These are phyloP conservation scores for Penicillium goetzii DNA, from an alignment of 495 filamentous ascomycete species.

Conservation along the genomic window DNA sequence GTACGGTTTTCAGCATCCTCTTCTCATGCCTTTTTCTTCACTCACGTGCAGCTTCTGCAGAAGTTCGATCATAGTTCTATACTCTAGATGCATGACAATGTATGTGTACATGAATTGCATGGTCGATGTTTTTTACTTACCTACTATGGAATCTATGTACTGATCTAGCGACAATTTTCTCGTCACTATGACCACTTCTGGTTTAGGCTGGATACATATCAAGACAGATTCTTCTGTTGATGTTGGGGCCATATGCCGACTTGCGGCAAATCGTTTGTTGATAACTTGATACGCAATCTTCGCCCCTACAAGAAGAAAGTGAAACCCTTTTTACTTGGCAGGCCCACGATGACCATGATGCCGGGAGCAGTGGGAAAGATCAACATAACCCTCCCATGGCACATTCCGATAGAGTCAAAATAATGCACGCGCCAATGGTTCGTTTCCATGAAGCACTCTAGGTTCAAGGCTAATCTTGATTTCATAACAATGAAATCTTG, in stretches of 20 bases:
- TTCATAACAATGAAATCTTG: not conserved
- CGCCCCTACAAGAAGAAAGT: not conserved
- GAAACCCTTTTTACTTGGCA: not conserved
- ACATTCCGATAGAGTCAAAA: not conserved
- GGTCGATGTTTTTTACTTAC: not conserved
- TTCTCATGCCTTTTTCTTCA: not conserved
- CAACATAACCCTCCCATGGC: not conserved
- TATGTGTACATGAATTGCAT: conserved; percentile 4
- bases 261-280: not conserved
- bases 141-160: not conserved
- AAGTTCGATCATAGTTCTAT: not conserved
- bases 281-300: not conserved
- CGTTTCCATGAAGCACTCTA: not conserved
- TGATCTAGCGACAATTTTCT: not conserved
- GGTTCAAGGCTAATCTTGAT: not conserved
- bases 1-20: not conserved
- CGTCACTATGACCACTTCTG: too few relatives aligned
- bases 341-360: not conserved
- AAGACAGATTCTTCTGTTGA: too few relatives aligned
- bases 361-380: not conserved
- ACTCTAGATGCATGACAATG: not conserved
- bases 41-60: not conserved
- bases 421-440: not conserved
- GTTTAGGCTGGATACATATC: too few relatives aligned
- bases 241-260: not conserved